Conservation (phyloP, 208 protist genomes). For the Leishmania tropica region DNA sequence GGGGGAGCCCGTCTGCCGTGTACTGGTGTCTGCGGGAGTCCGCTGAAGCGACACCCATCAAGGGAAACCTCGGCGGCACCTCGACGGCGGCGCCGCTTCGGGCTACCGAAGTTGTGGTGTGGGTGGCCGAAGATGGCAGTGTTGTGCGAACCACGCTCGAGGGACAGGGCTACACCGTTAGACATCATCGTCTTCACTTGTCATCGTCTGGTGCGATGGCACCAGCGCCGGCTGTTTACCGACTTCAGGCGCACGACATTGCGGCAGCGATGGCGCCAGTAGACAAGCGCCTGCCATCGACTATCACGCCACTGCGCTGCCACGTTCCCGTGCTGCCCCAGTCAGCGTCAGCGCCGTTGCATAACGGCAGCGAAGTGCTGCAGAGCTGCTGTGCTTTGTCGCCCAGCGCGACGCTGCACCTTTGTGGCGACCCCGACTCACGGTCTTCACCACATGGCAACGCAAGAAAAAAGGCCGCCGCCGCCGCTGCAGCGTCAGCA, state of each 20-base stretch:
- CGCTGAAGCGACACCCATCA: not conserved
- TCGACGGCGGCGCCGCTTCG: not conserved
- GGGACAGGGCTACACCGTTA: constrained; percentile 49
- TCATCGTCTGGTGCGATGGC: constrained; percentile 21
- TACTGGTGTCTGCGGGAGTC: constrained; percentile 57
- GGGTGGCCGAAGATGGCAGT: constrained; percentile 78
- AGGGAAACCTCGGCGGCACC: not conserved
- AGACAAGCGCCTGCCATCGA: constrained; percentile 19
- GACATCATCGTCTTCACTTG: constrained; percentile 40
- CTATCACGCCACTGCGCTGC: constrained; percentile 18
- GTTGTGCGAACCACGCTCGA: constrained; percentile 37
- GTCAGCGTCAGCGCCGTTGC: not conserved
- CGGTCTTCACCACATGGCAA: too few species aligned
- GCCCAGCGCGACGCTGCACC: too few species aligned
- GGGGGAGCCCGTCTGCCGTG: constrained; percentile 58
- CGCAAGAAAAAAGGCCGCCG: too few species aligned
- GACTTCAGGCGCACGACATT: constrained; percentile 2
- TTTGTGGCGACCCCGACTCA: too few species aligned
- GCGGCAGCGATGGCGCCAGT: constrained; percentile 4
- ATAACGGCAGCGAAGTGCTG: too few species aligned
- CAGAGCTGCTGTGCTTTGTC: too few species aligned
- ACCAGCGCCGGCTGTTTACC: constrained; percentile 39
- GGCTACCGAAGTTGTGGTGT: constrained; percentile 41
- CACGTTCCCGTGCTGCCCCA: not conserved
- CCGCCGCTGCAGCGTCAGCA: not conserved